These are phyloP conservation scores for Nannizziopsis barbatae DNA, from an alignment of 2,329 filamentous ascomycete genomes.

Conservation along the genomic window DNA sequence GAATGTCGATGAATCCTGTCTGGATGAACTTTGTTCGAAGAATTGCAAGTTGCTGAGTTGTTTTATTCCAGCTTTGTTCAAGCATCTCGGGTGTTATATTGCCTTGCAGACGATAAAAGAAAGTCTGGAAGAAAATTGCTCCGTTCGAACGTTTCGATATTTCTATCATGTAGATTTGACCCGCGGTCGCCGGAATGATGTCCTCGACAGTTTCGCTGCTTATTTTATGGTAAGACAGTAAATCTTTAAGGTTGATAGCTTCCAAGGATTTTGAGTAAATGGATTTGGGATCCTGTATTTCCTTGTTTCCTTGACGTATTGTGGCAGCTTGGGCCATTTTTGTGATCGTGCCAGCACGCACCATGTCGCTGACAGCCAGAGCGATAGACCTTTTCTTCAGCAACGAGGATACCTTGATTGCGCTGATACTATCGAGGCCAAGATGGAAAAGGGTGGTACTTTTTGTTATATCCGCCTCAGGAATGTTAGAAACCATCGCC, in stretches of 20 bases:
- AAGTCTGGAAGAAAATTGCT: constrained; percentile 60
- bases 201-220: constrained; percentile 40
- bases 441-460: constrained; percentile 66
- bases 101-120: constrained; percentile 48
- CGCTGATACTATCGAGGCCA: constrained; percentile 82
- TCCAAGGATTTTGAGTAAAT: constrained; percentile 19
- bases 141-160: constrained; percentile 61
- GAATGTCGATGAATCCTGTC: constrained; percentile 37
- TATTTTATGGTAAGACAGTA: constrained; percentile 36
- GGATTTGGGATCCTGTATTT: constrained; percentile 15
- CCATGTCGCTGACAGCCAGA: constrained; percentile 59
- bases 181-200: constrained; percentile 59
- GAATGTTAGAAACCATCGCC: constrained; percentile 49
- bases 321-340: constrained; percentile 47
- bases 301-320: constrained; percentile 8
- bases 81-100: constrained; percentile 35
- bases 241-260: constrained; percentile 20
- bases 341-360: constrained; percentile 53
- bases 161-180: constrained; percentile 70
- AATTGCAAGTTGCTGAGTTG: constrained; percentile 49
- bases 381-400: constrained; percentile 52
- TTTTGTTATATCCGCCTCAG: constrained; percentile 47
- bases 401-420: constrained; percentile 68
- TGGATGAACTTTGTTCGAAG: constrained; percentile 57
- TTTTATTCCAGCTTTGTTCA: constrained; percentile 48